Evolutionary conservation across 345 rosid genomes (phyloP).

Genomic region (Eucalyptus albens): DNA sequence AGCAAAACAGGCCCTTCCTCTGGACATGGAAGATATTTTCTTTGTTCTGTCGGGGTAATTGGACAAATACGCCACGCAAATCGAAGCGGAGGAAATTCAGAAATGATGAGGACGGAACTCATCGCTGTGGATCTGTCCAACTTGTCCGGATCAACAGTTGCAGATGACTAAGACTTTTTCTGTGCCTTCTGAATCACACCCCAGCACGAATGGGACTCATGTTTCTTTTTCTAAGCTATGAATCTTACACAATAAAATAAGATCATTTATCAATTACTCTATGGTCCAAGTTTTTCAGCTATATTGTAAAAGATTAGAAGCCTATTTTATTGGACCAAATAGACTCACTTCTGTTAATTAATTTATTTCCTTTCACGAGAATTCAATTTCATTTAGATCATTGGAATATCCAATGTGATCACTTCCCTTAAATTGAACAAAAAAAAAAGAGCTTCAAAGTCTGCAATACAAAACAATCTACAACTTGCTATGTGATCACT

Average conservation of each 20-base stretch:
- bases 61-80: background rate
- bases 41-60: background rate
- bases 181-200: too few relatives aligned
- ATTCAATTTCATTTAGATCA: too few relatives aligned
- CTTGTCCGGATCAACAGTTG: background rate
- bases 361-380: background rate
- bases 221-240: background rate
- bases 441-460: background rate
- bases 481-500: background rate
- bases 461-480: background rate
- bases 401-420: background rate
- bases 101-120: background rate
- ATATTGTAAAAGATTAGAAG: background rate
- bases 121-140: background rate
- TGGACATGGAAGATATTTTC: background rate
- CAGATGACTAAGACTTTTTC: background rate
- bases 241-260: too few relatives aligned
- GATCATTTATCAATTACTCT: too few relatives aligned
- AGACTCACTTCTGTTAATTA: background rate
- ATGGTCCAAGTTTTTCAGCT: too few relatives aligned
- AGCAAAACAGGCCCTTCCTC: background rate
- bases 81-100: background rate
- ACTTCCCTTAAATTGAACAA: background rate
- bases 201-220: rapidly evolving
- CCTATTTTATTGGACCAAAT: background rate